Base-by-base conservation (phyloP, 139 green algal species). In the Micractinium conductrix region DNA sequence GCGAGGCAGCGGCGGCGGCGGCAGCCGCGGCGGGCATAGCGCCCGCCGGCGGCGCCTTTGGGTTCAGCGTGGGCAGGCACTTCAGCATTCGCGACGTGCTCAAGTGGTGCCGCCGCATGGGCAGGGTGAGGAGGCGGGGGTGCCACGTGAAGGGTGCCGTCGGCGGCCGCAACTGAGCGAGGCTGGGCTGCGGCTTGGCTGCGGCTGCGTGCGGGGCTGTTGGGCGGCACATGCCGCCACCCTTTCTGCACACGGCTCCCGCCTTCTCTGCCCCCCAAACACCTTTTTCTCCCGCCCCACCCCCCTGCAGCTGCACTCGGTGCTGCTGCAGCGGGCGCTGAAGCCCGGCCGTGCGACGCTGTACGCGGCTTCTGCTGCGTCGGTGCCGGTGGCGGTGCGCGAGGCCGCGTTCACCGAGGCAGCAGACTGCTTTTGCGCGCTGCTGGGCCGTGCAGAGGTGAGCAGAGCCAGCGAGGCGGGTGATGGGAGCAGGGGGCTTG, bases 61-160 rank as follows among this genome's bases (percentile, higher is more conserved):
- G 71, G 4, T 88, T 96, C 55, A 85, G 84, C 33, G 80, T 97
- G 40, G 89, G 87, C 26, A 88, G 90, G 28, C 90, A 95, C 81
- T 95, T 96, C 65, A 94, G 87, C 53, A 79, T 96, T 12, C 87
- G 96, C 12, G 96, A 98, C 48, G 38, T 97, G 28, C 87, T 95
- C 79, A 98, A 98, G 87, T 98, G 94, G 96, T 93, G 89, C 72
- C 67, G 74, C 4, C 90, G 96, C 83, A 93, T 98, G 89, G 55
- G 35, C 44, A 42, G 80, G 24, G 80, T 85, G 67, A 38, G 67
- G 1, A 10, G 30, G 28, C 8, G 53, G 53, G 6, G 19, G 53
- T 62, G 7, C n/a, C n/a, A n/a, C n/a, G n/a, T n/a, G n/a, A n/a
- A n/a, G n/a, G n/a, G n/a, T n/a, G n/a, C n/a, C n/a, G n/a, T n/a